phyloP scores from a whole-genome alignment of 306 rosid species.

The Cucurbita moschata region DNA sequence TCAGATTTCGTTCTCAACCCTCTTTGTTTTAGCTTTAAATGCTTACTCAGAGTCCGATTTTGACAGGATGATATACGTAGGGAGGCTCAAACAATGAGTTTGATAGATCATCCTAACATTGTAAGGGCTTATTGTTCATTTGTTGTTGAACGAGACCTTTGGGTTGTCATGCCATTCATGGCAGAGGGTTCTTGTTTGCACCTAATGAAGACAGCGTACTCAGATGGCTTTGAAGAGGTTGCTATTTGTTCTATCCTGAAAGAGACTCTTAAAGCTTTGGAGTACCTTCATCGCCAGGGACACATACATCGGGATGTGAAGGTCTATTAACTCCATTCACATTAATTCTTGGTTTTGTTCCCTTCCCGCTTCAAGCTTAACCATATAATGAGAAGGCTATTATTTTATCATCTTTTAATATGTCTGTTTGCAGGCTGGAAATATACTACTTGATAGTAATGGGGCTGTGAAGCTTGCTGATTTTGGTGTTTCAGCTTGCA shows the following conservation, averaged over 20 bases:
- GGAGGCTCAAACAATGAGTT: slow-evolving; percentile 92
- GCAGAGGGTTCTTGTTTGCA: slow-evolving; percentile 94
- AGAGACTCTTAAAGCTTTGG: slow-evolving; percentile 85
- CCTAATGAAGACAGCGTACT: slow-evolving; percentile 77
- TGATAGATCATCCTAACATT: slow-evolving; percentile 85
- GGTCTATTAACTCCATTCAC: slow-evolving; percentile 18
- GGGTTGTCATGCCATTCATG: slow-evolving; percentile 98
- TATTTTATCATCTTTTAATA: not conserved
- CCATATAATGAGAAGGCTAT: not conserved
- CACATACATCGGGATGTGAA: slow-evolving; percentile 95
- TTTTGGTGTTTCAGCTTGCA: slow-evolving; percentile 94
- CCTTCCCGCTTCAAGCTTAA: not conserved
- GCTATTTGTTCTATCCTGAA: slow-evolving; percentile 70
- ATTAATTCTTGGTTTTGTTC: not conserved
- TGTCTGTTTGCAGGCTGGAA: slow-evolving; percentile 56
- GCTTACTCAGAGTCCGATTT: not conserved
- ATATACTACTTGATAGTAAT: slow-evolving; percentile 59
- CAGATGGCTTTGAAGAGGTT: slow-evolving; percentile 82
- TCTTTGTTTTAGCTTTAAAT: too few relatives aligned
- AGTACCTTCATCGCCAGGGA: slow-evolving; percentile 81
- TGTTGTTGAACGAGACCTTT: slow-evolving; percentile 66
- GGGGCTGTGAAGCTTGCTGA: slow-evolving; percentile 86
- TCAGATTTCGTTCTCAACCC: too few relatives aligned
- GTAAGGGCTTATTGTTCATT: slow-evolving; percentile 75
- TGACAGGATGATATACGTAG: slow-evolving; percentile 59